Evolutionary conservation across 352 stramenopile species (phyloP).

Genomic region (Phytophthora quininea): DNA sequence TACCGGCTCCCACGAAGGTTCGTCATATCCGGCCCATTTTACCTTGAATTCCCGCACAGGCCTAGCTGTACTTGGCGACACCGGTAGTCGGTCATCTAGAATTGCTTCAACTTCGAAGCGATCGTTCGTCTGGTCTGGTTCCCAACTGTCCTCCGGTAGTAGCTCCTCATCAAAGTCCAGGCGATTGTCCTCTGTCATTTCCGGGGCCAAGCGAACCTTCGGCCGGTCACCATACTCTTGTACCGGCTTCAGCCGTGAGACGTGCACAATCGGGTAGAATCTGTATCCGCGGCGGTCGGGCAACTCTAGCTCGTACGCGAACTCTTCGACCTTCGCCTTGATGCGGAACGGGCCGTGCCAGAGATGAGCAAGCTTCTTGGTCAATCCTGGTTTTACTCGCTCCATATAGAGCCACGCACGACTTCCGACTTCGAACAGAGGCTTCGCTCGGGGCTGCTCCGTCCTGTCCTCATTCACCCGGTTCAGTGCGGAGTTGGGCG

Average conservation of each 20-base stretch:
- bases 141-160: neutral
- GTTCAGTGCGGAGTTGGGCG: neutral
- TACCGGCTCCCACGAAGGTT: neutral
- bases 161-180: slow-evolving; percentile 1
- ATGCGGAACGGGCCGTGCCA: slow-evolving; percentile 2
- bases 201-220: neutral
- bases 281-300: neutral
- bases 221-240: too few relatives aligned
- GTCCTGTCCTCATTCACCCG: too few relatives aligned
- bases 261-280: slow-evolving; percentile 10
- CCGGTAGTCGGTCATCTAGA: neutral
- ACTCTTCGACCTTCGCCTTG: slow-evolving; percentile 8
- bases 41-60: neutral
- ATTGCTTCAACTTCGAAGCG: slow-evolving; percentile 2
- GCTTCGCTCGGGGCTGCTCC: neutral
- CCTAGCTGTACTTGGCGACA: neutral
- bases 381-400: neutral
- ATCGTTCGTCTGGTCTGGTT: neutral
- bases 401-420: slow-evolving; percentile 3
- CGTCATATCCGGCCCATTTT: slow-evolving; percentile 6
- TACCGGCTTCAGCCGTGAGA: slow-evolving; percentile 6
- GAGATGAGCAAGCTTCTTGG: slow-evolving; percentile 1
- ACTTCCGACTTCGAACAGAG: neutral
- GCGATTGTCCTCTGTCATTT: neutral
- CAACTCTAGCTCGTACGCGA: slow-evolving; percentile 9